phyloP scores from a whole-genome alignment of 2,329 filamentous ascomycete species.

The Cadophora malorum region DNA sequence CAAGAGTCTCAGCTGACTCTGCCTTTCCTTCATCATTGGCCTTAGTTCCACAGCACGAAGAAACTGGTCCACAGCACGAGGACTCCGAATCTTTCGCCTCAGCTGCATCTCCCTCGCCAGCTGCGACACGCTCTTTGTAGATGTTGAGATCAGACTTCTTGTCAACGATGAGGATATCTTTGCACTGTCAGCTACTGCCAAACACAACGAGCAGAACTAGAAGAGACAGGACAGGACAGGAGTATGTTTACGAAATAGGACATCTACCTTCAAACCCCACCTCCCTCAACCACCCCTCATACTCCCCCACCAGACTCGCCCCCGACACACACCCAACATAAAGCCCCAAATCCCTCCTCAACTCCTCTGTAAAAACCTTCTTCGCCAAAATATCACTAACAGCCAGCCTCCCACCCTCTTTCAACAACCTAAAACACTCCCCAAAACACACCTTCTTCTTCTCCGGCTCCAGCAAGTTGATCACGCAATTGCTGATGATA shows the following conservation, averaged over 20 bases:
- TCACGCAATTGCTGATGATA: slow-evolving; percentile 68
- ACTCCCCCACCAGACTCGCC: slow-evolving; percentile 58
- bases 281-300: slow-evolving; percentile 56
- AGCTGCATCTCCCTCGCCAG: not conserved
- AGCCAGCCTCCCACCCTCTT: slow-evolving; percentile 62
- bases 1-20: slow-evolving; percentile 23
- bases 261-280: slow-evolving; percentile 56
- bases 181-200: no score
- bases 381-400: slow-evolving; percentile 65
- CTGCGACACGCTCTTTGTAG: slow-evolving; percentile 45
- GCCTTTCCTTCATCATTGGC: not conserved
- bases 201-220: no score
- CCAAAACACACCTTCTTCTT: slow-evolving; percentile 62
- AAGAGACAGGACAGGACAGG: not conserved
- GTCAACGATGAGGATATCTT: slow-evolving; percentile 54
- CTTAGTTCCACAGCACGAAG: slow-evolving; percentile 4
- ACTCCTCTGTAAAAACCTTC: slow-evolving; percentile 53
- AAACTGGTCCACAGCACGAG: slow-evolving; percentile 21
- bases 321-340: slow-evolving; percentile 68
- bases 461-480: slow-evolving; percentile 61
- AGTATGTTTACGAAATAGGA: not conserved
- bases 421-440: slow-evolving; percentile 64
- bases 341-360: slow-evolving; percentile 57
- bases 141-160: slow-evolving; percentile 55
- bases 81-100: slow-evolving; percentile 30